Evolutionary conservation across 1,284 basidiomycete genomes (phyloP).

Genomic region (Hypsizygus ulmarius): DNA sequence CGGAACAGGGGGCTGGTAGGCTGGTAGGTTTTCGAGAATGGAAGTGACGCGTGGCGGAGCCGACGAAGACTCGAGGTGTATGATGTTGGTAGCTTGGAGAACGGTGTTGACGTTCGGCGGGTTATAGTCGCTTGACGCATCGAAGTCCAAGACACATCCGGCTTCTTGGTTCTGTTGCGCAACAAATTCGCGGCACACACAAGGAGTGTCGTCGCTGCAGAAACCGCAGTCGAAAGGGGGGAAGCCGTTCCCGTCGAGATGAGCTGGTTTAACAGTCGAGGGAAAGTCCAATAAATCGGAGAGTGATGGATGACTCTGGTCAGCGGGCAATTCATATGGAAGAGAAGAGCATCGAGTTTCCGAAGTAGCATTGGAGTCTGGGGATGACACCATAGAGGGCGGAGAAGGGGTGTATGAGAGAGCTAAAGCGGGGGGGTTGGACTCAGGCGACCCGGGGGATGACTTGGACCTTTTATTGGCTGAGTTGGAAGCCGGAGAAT

Average conservation of each 20-base stretch:
- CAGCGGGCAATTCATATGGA: constrained; percentile 34
- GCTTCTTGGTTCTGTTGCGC: constrained; percentile 37
- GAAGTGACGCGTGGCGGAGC: constrained; percentile 32
- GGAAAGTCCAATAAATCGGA: constrained; percentile 29
- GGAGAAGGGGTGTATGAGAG: constrained; percentile 34
- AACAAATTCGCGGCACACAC: constrained; percentile 69
- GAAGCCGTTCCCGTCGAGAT: constrained; percentile 22
- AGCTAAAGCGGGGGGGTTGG: constrained; percentile 21
- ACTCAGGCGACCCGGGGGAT: constrained; percentile 32
- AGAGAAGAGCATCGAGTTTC: constrained; percentile 47
- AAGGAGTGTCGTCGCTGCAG: constrained; percentile 67
- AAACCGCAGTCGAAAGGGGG: constrained; percentile 59
- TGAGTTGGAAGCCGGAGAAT: constrained; percentile 34
- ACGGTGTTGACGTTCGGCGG: constrained; percentile 18
- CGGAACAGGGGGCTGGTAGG: constrained; percentile 75
- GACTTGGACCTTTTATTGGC: constrained; percentile 47
- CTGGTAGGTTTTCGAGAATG: constrained; percentile 73
- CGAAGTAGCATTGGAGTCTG: constrained; percentile 43
- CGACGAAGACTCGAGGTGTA: constrained; percentile 24
- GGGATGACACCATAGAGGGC: constrained; percentile 52
- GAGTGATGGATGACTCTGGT: constrained; percentile 27
- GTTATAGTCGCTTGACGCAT: constrained; percentile 33
- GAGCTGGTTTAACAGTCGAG: constrained; percentile 23
- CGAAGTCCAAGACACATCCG: constrained; percentile 30
- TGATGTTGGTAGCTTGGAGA: constrained; percentile 16